Evolutionary conservation across 2,329 filamentous ascomycete species (phyloP).

Genomic region (Orbilia brochopaga): DNA sequence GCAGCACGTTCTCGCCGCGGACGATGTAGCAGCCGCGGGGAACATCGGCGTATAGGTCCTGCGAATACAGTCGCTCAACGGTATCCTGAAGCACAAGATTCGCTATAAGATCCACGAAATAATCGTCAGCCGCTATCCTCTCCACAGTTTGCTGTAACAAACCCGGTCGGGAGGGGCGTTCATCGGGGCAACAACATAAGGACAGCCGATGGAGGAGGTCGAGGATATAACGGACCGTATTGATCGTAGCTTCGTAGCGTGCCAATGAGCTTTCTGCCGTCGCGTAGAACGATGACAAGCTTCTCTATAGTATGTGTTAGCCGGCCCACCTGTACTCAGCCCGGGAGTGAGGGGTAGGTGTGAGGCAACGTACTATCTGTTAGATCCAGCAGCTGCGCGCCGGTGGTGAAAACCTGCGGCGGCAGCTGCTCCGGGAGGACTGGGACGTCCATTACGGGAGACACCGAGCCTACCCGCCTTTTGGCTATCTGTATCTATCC

Average conservation of each 20-base stretch:
- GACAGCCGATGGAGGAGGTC: background rate
- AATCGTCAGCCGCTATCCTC: constrained; percentile 5
- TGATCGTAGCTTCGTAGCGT: constrained; percentile 96
- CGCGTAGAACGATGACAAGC: constrained; percentile 85
- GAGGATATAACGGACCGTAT: constrained; percentile 70
- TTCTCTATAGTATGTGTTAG: constrained; percentile 71
- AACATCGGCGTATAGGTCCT: constrained; percentile 80
- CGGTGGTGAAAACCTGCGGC: constrained; percentile 98
- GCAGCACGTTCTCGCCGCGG: constrained; percentile 92
- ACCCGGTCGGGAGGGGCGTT: too few relatives aligned
- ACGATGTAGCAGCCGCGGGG: constrained; percentile 87
- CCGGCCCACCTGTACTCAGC: background rate
- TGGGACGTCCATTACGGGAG: constrained; percentile 46
- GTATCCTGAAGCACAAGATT: constrained; percentile 95
- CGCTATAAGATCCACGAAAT: constrained; percentile 64
- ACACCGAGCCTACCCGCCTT: constrained; percentile 7
- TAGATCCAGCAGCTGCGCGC: constrained; percentile 90
- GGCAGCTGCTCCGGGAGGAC: constrained; percentile 69
- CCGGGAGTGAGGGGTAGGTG: constrained; percentile 6
- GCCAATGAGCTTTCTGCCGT: constrained; percentile 91
- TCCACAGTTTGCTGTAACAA: too few relatives aligned
- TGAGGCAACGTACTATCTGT: constrained; percentile 80
- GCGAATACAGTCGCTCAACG: constrained; percentile 81
- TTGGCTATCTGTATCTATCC: constrained; percentile 21
- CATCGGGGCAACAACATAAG: too few relatives aligned